A percentile compares a stretch with the other conserved stretches of the same genome.
These are phyloP conservation scores for Podaxis mareebaensis DNA, from an alignment of 768 basidiomycete species.

Conservation along the genomic window DNA sequence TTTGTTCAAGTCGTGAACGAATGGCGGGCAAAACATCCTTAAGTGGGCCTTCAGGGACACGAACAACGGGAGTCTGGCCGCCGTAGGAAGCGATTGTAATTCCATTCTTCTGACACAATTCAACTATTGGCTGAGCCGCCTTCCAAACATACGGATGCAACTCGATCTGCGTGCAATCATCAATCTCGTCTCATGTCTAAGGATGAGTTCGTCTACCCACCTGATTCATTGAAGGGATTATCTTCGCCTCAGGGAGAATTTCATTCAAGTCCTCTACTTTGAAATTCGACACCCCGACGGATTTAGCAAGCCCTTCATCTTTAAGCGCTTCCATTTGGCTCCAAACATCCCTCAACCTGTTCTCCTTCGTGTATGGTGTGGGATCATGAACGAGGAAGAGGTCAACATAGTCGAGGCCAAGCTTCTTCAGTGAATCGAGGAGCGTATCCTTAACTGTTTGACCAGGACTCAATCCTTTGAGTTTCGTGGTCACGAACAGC, in stretches of 20 bases:
- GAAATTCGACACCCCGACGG: slow-evolving; percentile 76
- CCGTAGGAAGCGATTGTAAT: slow-evolving; percentile 71
- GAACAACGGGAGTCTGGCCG: slow-evolving; percentile 48
- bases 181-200: background rate
- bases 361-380: slow-evolving; percentile 32
- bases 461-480: slow-evolving; percentile 41
- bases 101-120: slow-evolving; percentile 52
- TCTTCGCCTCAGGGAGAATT: slow-evolving; percentile 48
- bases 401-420: slow-evolving; percentile 57
- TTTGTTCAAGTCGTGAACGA: slow-evolving; percentile 48
- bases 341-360: slow-evolving; percentile 55
- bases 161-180: slow-evolving; percentile 46
- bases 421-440: slow-evolving; percentile 51
- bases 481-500: slow-evolving; percentile 66
- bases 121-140: slow-evolving; percentile 54
- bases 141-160: slow-evolving; percentile 75
- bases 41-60: slow-evolving; percentile 55
- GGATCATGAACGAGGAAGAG: slow-evolving; percentile 63
- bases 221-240: slow-evolving; percentile 72
- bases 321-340: slow-evolving; percentile 59
- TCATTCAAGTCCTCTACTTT: slow-evolving; percentile 51
- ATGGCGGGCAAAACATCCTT: slow-evolving; percentile 54
- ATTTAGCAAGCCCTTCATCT: slow-evolving; percentile 44
- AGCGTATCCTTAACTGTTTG: slow-evolving; percentile 50
- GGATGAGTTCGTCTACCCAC: slow-evolving; percentile 30